Conservation (phyloP, 1,284 basidiomycete species). For the Rhodotorula sp. region DNA sequence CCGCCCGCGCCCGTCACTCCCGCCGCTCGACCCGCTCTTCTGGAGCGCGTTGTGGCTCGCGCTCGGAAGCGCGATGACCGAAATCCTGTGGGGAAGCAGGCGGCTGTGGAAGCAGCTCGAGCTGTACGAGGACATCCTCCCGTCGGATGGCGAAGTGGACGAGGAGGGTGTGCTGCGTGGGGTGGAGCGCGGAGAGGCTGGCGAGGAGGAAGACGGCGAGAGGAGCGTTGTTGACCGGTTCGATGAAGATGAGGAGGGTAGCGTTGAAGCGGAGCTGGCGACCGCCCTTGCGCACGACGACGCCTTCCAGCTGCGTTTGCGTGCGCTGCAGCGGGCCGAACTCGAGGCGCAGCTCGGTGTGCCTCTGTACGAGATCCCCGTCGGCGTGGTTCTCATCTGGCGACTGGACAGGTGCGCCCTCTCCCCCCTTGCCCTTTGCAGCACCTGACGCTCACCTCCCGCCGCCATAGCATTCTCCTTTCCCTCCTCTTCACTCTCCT, state of each 20-base stretch:
- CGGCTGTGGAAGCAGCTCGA: constrained; percentile 33
- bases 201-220: neutral
- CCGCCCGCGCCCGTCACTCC: constrained; percentile 17
- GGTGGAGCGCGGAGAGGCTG: neutral
- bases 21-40: constrained; percentile 42
- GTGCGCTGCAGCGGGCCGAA: constrained; percentile 30
- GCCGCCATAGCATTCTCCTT: constrained; percentile 17
- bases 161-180: constrained; percentile 9
- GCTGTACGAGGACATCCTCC: constrained; percentile 38
- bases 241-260: neutral
- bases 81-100: constrained; percentile 35
- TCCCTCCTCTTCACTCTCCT: constrained; percentile 35
- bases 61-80: constrained; percentile 35
- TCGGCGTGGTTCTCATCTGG: constrained; percentile 39
- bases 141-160: neutral
- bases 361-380: constrained; percentile 39
- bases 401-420: constrained; percentile 36
- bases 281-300: constrained; percentile 11
- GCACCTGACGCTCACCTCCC: neutral
- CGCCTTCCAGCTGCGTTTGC: constrained; percentile 21
- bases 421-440: constrained; percentile 14
- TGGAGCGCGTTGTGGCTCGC: constrained; percentile 39
- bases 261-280: neutral
- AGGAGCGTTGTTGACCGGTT: no score
- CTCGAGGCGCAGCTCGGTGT: constrained; percentile 39